A percentile compares a stretch with the other conserved stretches of the same genome.
These are phyloP conservation scores for Nothophaeocryptopus gaeumannii DNA, from an alignment of 2,329 filamentous ascomycete species.

Conservation along the genomic window DNA sequence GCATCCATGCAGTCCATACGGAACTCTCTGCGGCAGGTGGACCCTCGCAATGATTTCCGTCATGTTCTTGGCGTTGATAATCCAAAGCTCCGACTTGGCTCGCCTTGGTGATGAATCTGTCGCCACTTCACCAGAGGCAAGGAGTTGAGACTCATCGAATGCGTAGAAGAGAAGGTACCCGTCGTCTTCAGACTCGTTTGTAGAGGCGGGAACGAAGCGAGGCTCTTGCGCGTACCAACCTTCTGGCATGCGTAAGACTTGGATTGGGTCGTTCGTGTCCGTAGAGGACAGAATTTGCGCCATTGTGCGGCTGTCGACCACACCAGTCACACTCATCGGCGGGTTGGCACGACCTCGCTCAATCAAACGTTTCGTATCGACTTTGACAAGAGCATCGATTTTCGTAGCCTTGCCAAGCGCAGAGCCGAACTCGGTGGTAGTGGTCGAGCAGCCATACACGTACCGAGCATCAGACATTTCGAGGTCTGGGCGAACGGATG, in stretches of 20 bases:
- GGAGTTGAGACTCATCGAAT: constrained; percentile 65
- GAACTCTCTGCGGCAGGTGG: constrained; percentile 62
- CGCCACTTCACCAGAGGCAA: constrained; percentile 30
- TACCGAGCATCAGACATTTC: constrained; percentile 60
- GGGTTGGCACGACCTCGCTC: constrained; percentile 44
- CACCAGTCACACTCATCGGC: constrained; percentile 52
- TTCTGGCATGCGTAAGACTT: constrained; percentile 59
- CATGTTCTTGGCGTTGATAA: constrained; percentile 65
- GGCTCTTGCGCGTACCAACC: constrained; percentile 66
- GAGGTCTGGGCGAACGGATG: constrained; percentile 53
- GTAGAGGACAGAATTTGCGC: constrained; percentile 49
- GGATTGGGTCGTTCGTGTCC: constrained; percentile 49
- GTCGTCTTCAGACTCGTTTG: constrained; percentile 55
- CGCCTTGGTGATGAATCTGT: constrained; percentile 23
- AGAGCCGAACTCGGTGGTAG: constrained; percentile 55
- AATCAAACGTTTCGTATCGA: constrained; percentile 57
- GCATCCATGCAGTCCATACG: constrained; percentile 65
- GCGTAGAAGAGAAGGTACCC: constrained; percentile 67
- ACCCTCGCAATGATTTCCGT: constrained; percentile 57
- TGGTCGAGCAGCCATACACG: constrained; percentile 66
- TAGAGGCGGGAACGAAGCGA: constrained; percentile 56
- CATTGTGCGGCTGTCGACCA: constrained; percentile 59
- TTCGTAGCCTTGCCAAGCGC: constrained; percentile 64
- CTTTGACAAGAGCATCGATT: constrained; percentile 63
- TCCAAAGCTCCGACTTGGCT: constrained; percentile 63